Evolutionary conservation across 768 basidiomycete genomes (phyloP).

Genomic region (Amanita rubescens): DNA sequence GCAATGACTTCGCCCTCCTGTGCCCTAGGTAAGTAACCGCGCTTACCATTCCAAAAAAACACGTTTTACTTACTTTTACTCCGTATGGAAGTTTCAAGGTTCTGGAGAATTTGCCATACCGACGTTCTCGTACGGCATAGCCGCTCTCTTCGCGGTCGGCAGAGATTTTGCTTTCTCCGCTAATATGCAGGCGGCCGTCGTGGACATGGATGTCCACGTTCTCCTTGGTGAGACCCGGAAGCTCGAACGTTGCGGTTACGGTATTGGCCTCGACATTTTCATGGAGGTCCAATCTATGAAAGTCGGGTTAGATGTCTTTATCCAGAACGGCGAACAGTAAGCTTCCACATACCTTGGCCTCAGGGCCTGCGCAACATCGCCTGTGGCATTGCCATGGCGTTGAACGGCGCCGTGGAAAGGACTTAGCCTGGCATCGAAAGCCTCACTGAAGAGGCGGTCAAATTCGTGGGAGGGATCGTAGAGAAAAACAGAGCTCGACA

Average conservation of each 20-base stretch:
- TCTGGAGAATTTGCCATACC: slow-evolving; percentile 34
- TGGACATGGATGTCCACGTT: slow-evolving; percentile 45
- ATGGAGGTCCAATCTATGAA: slow-evolving; percentile 44
- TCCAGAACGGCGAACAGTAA: not conserved
- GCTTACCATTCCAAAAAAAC: slow-evolving; percentile 8
- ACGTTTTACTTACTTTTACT: slow-evolving; percentile 35
- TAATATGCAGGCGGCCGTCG: slow-evolving; percentile 39
- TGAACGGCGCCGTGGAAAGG: too few relatives aligned
- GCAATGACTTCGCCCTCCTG: not conserved
- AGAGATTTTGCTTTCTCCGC: slow-evolving; percentile 35
- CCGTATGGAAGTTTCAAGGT: slow-evolving; percentile 43
- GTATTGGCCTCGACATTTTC: slow-evolving; percentile 38
- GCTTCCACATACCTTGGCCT: too few relatives aligned
- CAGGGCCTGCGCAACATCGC: too few relatives aligned
- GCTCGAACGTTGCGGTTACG: slow-evolving; percentile 49
- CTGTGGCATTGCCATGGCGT: too few relatives aligned
- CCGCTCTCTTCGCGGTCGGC: slow-evolving; percentile 27
- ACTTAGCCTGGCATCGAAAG: too few relatives aligned
- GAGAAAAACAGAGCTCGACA: too few relatives aligned
- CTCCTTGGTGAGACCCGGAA: slow-evolving; percentile 49
- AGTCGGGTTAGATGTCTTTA: not conserved
- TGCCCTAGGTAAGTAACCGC: too few relatives aligned
- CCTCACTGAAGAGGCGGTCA: too few relatives aligned
- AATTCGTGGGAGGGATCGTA: too few relatives aligned
- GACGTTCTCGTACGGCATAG: slow-evolving; percentile 41